These are phyloP conservation scores for Phialophora tarda DNA, from an alignment of 2,329 filamentous ascomycete genomes.

Conservation along the genomic window DNA sequence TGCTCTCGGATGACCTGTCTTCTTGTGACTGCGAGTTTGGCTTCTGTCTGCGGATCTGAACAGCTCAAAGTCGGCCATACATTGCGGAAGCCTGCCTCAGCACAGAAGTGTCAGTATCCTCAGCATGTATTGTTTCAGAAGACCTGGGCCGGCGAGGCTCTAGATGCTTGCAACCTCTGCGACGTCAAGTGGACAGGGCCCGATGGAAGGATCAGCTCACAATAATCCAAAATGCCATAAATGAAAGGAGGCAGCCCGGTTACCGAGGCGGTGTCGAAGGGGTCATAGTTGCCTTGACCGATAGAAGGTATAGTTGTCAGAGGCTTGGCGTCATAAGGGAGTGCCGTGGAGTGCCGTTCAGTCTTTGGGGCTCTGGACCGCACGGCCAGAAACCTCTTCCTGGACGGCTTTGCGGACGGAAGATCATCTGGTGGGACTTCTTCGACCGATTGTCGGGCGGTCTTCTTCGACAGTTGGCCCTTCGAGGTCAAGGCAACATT, in stretches of 20 bases:
- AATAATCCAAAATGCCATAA: conserved; percentile 7
- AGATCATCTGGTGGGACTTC: conserved; percentile 1
- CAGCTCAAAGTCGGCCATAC: conserved; percentile 11
- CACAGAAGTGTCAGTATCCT: not conserved
- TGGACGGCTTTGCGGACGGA: not conserved
- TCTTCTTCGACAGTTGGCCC: conserved; percentile 1
- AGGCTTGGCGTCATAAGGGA: not conserved
- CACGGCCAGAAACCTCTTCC: conserved; percentile 1
- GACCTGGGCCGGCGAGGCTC: not conserved
- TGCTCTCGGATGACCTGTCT: not conserved
- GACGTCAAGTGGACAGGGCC: not conserved
- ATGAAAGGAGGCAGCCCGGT: conserved; percentile 13
- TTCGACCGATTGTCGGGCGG: not conserved
- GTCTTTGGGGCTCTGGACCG: not conserved
- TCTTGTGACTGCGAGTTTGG: not conserved
- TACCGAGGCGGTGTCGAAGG: conserved; percentile 10
- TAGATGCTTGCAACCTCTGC: not conserved
- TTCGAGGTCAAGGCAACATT: not conserved
- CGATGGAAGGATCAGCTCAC: conserved; percentile 1
- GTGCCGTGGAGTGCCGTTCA: not conserved
- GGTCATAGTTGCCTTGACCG: conserved; percentile 11
- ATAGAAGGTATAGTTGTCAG: not conserved
- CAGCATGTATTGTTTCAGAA: not conserved
- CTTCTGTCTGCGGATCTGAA: not conserved
- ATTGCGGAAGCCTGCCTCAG: conserved; percentile 4